These are phyloP conservation scores for Macadamia tetraphylla DNA, from an alignment of 164 flowering plant species.

Conservation along the genomic window DNA sequence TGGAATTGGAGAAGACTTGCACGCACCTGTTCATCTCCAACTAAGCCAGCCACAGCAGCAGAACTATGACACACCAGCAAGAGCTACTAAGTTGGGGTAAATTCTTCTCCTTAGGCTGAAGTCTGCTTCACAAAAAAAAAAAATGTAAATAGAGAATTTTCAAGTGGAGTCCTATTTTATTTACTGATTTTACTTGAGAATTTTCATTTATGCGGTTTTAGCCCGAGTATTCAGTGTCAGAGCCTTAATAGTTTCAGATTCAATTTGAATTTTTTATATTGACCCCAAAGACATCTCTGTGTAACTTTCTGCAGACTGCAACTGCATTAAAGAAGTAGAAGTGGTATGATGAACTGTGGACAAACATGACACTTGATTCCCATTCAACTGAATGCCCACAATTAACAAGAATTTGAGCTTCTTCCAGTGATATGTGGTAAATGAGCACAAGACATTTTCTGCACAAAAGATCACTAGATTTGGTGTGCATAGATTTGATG, in stretches of 20 bases:
- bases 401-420: conserved; percentile 5
- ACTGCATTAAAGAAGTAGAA: conserved; percentile 12
- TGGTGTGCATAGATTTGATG: conserved; percentile 1
- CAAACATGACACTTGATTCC: background rate
- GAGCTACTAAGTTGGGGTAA: conserved; percentile 50
- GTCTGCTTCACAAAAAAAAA: no score
- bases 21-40: conserved; percentile 54
- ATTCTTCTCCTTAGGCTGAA: background rate
- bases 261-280: background rate
- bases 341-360: conserved; percentile 12
- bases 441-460: conserved; percentile 8
- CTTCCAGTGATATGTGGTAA: conserved; percentile 7
- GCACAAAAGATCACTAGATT: conserved; percentile 5
- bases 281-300: conserved; percentile 10
- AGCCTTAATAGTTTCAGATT: background rate
- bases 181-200: no score
- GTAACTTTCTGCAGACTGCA: conserved; percentile 21
- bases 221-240: no score
- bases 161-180: no score
- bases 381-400: conserved; percentile 1
- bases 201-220: no score
- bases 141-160: no score
- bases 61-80: conserved; percentile 35
- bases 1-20: conserved; percentile 33
- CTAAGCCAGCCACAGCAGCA: conserved; percentile 71